Base-by-base conservation (phyloP, 371 early-diverging fungal genomes). In the Mucor saturninus region DNA sequence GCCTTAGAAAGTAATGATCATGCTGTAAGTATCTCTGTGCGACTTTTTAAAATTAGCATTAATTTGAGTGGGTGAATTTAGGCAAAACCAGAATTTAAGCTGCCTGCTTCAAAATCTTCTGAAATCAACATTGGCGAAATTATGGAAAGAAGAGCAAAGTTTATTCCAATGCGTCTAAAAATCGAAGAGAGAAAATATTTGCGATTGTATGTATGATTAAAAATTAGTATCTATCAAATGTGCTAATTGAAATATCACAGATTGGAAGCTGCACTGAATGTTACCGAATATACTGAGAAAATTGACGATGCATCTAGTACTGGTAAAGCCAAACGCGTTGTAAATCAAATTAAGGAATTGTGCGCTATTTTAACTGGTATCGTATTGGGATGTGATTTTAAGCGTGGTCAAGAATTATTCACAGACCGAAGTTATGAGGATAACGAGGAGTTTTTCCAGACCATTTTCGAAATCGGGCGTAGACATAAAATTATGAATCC, bases 401-500 rank as follows among this genome's bases (percentile, higher is more conserved):
- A 87, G 51, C 84, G 82, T 13, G 98, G 98, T 1, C 96, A 97
- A 69, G 85, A 88, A 54, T 74, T 98, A 37, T 95, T 97, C 73
- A 83, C 89, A 37, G 91, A 95, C 45, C 81, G 91, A 59, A 83
- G 83, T 32, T 97, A 93, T 71, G 89, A 87, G 46, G 90, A 94
- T 37, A 97, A 97, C 65, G 91, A 86, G 50, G 90, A 88, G 55
- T 95, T 98, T 57, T 97, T 89, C 76, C 93, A 93, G 61, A 83
- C 75, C 45, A 87, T 96, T n/a, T 95, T 97, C 72, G 98, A 98
- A 76, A 87, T 98, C 59, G 98, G 98, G 14, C 88, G 98, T 52
- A 79, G 81, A 38, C 93, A 98, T 75, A 98, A 98, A 80, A 94
- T 98, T 66, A 95, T 95, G 95, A 98, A 97, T 62, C 98, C 98